A percentile compares a stretch with the other conserved stretches of the same genome.
Conservation (phyloP, 2,329 filamentous ascomycete genomes). For the Dactylonectria estremocensis region DNA sequence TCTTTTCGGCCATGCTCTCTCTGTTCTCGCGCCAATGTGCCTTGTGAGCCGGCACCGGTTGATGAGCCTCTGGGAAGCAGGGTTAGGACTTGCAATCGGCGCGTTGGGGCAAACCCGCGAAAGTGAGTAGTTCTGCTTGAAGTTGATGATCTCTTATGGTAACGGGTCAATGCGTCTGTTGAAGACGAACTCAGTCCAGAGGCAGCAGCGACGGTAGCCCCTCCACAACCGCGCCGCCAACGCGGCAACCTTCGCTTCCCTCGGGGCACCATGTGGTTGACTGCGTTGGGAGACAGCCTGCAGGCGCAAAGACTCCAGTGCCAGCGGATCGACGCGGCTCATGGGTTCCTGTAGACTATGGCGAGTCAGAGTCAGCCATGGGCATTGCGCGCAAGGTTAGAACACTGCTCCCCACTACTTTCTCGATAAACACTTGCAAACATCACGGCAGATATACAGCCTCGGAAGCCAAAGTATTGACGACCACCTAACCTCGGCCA, state of each 20-base stretch:
- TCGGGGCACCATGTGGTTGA: too few species aligned
- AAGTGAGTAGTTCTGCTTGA: neutral
- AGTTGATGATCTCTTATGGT: neutral
- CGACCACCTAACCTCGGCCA: slow-evolving; percentile 18
- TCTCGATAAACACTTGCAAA: neutral
- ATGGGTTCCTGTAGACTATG: neutral
- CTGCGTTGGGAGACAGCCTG: too few species aligned
- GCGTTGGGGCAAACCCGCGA: neutral
- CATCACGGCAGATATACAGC: neutral
- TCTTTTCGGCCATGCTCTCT: neutral
- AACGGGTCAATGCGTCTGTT: neutral
- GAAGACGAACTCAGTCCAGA: neutral
- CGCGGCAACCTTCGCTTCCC: neutral
- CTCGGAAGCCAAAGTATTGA: slow-evolving; percentile 9
- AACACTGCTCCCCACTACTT: neutral
- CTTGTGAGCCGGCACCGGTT: neutral
- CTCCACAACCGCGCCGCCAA: neutral
- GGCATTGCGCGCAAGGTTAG: neutral
- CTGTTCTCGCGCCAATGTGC: neutral
- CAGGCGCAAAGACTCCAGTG: neutral
- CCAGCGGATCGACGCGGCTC: neutral
- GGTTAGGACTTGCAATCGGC: neutral
- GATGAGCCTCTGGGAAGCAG: neutral
- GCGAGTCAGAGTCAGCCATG: neutral
- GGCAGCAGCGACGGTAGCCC: neutral